Evolutionary conservation across 306 rosid genomes (phyloP), one percentile per base, ranked within the genome.

Genomic region (Vigna radiata): DNA sequence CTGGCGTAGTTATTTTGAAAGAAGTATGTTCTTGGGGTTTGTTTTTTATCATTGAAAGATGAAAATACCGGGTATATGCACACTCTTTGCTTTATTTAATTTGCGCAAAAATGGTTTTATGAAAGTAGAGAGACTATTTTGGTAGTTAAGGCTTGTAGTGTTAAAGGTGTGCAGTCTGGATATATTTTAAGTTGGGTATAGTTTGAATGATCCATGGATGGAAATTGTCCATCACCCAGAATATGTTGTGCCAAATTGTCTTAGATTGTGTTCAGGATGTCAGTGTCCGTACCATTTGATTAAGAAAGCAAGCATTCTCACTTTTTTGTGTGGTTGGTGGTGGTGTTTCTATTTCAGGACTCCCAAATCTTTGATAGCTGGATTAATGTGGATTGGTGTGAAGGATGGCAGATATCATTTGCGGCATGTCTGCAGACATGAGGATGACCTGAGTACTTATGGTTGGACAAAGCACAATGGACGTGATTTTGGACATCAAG

Each of bases 311-410:
- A 33, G 25, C 17, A 64, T 65, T 79, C 67, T 85, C 16, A 53
- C 17, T 6, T 55, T 21, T 31, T 55, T 37, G 17, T n/a, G 31
- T 25, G 23, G 77, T 18, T 23, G 19, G 41, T 33, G 72, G 37
- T 25, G n/a, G 16, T 52, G 65, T 61, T 81, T 17, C 16, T 71
- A 47, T 82, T 25, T 47, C 85, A 92, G 99, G 93, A 86, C 97
- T 77, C 97, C 97, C 61, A 88, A 81, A 78, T 95, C 99, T 43
- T 85, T 95, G 88, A 78, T 95, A 33, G 97, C 94, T 49, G 97
- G 99, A 68, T 84, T 95, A 55, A 95, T 95, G 99, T 95, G 99
- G 99, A 81, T 95, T 68, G 96, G 90, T 65, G 83, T 90, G 62
- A 89, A 89, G 88, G 97, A 92, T 0, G 96, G 86, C 3, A 83